Base-by-base conservation (phyloP, 1,284 basidiomycete genomes). In the Cyathus olla region DNA sequence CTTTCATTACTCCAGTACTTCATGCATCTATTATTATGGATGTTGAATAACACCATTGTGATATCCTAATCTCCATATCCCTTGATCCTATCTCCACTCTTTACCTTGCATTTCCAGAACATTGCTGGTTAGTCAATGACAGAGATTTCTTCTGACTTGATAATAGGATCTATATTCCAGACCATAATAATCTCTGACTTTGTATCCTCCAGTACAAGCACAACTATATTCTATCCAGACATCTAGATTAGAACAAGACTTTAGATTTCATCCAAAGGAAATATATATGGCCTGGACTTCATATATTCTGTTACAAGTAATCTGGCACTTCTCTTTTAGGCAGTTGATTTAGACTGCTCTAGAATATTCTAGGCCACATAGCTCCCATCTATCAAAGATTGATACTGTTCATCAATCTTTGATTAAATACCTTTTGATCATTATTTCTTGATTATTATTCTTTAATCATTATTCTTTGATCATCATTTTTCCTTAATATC, bases 261-360 rank as follows among this genome's bases (percentile, higher is more conserved):
- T 61, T 21, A n/a, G n/a, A 56, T 4, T 26, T 53, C 6, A 48
- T 61, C 40, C 21, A 15, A 11, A 26, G 22, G 13, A 50, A 61
- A 4, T 61, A 61, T 22, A 57, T 50, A n/a, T 61, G 60, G 60
- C 60, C 49, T 11, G 24, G 55, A 46, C 26, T 61, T 39, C 40
- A 51, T 42, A 60, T n/a, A n/a, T n/a, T n/a, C n/a, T n/a, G n/a
- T n/a, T n/a, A n/a, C n/a, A n/a, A n/a, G n/a, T n/a, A n/a, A n/a
- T n/a, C n/a, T n/a, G n/a, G n/a, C n/a, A n/a, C n/a, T n/a, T n/a
- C n/a, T n/a, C n/a, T n/a, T n/a, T n/a, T n/a, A n/a, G n/a, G n/a
- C n/a, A n/a, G n/a, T n/a, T n/a, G n/a, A n/a, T n/a, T n/a, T n/a
- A n/a, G n/a, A n/a, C n/a, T n/a, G n/a, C n/a, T n/a, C n/a, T n/a